Evolutionary conservation across 805 yeast genomes (phyloP), one percentile per base, ranked within the genome.

Genomic region (Suhomyces kilbournensis): DNA sequence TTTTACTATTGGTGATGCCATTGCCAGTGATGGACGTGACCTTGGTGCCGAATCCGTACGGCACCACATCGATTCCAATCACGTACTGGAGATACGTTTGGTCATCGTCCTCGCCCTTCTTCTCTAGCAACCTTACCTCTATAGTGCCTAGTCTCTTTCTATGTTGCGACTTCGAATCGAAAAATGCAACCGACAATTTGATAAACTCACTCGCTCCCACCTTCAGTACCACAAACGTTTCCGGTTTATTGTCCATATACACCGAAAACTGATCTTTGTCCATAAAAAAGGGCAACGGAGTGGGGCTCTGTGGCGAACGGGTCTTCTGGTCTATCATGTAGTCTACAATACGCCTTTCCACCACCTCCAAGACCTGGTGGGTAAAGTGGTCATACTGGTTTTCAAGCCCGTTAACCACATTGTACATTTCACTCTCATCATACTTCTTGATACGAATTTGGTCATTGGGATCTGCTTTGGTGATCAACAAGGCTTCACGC

Each of bases 371-470:
- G 3, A 73, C 56, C 50, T 74, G 71, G 7, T 49, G 39, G 42
- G 60, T 66, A 53, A 74, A 69, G 48, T 65, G 62, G 50, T 72
- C 77, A 56, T 60, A 74, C 57, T 71, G 71, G 51, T 62, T 70
- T 10, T 74, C 77, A 20, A 74, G 59, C 4, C 77, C 77, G 15
- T 59, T 51, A 14, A 67, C 20, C 12, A 71, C 74, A 50, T 68
- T 67, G 20, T 58, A 55, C 2, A 70, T 45, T 28, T 59, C 62
- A 19, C 66, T 55, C 53, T 71, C 77, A 54, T 75, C 73, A 57
- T 75, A 75, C 23, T 54, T 53, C 28, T 53, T 50, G n/a, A 69
- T 54, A 8, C 58, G 50, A 25, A 71, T 54, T 25, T 56, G 56
- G 20, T 49, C 47, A 17, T 50, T 34, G 30, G 44, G 49, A 14